Evolutionary conservation across 139 green algal species (phyloP), one percentile per base, ranked within the genome.

Genomic region (Chlamydomonas asymmetrica): DNA sequence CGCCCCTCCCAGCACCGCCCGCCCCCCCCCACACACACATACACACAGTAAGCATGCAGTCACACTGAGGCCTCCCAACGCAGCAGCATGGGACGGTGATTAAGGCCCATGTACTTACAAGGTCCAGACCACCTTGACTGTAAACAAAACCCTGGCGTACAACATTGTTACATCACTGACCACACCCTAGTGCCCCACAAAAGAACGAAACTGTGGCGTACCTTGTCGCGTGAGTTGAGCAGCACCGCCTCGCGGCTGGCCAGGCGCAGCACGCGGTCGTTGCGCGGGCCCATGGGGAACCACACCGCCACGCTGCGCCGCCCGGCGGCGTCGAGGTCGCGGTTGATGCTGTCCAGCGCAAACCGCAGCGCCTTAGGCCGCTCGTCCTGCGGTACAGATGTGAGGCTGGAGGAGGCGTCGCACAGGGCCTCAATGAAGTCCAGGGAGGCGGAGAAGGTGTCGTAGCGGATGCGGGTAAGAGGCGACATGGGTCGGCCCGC

Each of bases 351-450:
- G 5, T 81, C 76, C 41, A 92, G 70, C n/a, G 60, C 80, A 3
- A 64, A 31, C n/a, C 78, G 76, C 66, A 91, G 74, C 32, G 78
- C 74, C 16, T 74, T 71, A 35, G 84, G 73, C 0, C 75, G 79
- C 66, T 85, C 66, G 32, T 85, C 84, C 66, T 88, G 76, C 41
- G 86, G 78, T 76, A 97, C 92, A 32, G 71, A 79, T 0, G 92
- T 94, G 13, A 99, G 87, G 45, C 78, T 80, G 23, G 75, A 84
- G 27, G 86, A 94, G 0, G 94, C 92, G 27, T 97, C 88, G 74
- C 94, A 98, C 29, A 99, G 89, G 2, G 95, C 92, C 34, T 98
- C 91, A 4, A 98, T 84, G 75, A 98, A 97, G 80, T 99, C 96
- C n/a, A 98, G 85, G 0, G 93, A 98, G 29, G 95, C 94, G 1